Percentiles rank a stretch among this genome's conserved stretches.
Conservation (phyloP, 1,284 basidiomycete species). For the Trichosporon sp. region DNA sequence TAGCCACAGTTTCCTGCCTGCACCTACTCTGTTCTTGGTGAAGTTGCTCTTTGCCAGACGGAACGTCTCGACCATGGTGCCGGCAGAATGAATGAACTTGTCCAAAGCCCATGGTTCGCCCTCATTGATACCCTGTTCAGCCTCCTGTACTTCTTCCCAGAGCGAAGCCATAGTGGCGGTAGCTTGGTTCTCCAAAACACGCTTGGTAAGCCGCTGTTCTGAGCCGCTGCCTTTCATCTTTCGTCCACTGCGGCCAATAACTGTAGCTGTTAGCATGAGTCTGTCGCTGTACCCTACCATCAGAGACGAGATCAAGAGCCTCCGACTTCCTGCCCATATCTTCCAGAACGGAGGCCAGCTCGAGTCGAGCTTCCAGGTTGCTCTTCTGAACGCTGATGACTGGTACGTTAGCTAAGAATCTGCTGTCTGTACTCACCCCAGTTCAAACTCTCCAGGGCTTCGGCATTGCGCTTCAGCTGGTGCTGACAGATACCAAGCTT, state of each 20-base stretch:
- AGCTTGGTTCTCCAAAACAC: slow-evolving; percentile 48
- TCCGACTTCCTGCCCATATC: slow-evolving; percentile 71
- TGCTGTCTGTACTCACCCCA: slow-evolving; percentile 63
- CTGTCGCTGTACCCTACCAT: slow-evolving; percentile 62
- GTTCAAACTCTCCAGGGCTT: slow-evolving; percentile 79
- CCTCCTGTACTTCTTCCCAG: slow-evolving; percentile 54
- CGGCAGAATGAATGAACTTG: slow-evolving; percentile 78
- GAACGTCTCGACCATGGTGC: slow-evolving; percentile 83
- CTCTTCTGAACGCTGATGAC: slow-evolving; percentile 73
- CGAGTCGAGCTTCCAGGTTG: slow-evolving; percentile 80
- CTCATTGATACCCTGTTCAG: slow-evolving; percentile 50
- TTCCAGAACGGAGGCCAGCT: slow-evolving; percentile 87
- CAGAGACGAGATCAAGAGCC: slow-evolving; percentile 81
- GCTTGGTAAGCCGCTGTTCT: slow-evolving; percentile 42
- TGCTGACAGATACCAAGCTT: slow-evolving; percentile 73
- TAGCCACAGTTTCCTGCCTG: neutral
- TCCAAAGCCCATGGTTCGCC: slow-evolving; percentile 56
- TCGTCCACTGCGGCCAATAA: slow-evolving; percentile 34
- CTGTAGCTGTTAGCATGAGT: slow-evolving; percentile 12
- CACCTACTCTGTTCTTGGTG: slow-evolving; percentile 69
- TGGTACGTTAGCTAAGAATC: slow-evolving; percentile 44
- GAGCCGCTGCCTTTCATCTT: slow-evolving; percentile 25
- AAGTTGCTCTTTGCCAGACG: slow-evolving; percentile 82
- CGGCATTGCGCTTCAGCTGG: slow-evolving; percentile 69
- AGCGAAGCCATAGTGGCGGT: slow-evolving; percentile 50